A percentile compares a stretch with the other conserved stretches of the same genome.
These are phyloP conservation scores for Corchorus olitorius DNA, from an alignment of 345 rosid species.

Conservation along the genomic window DNA sequence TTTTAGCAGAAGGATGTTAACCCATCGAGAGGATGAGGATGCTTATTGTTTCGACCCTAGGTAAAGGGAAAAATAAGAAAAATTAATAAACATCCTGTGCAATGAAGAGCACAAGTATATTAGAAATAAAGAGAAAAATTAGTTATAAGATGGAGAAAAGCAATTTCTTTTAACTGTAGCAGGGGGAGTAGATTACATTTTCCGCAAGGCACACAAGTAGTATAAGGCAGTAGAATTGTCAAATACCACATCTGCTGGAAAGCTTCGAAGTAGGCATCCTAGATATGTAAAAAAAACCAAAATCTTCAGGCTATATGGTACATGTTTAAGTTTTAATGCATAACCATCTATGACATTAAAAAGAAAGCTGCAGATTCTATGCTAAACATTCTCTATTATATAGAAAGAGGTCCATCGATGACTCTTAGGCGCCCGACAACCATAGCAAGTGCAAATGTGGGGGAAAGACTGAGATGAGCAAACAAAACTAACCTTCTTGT, in stretches of 20 bases:
- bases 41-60: no score
- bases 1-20: no score
- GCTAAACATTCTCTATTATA: neutral
- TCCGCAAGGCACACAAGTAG: no score
- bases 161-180: no score
- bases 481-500: conserved; percentile 65
- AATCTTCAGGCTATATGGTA: neutral
- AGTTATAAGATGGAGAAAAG: no score
- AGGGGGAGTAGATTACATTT: no score
- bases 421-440: neutral
- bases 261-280: conserved; percentile 94
- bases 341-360: neutral
- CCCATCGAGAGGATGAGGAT: no score
- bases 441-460: neutral
- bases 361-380: neutral
- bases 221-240: no score
- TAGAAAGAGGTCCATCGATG: neutral
- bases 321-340: neutral
- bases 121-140: no score
- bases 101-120: no score
- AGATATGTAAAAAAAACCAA: conserved; percentile 5
- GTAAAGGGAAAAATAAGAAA: no score
- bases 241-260: conserved; percentile 72
- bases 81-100: no score
- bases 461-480: neutral